These are phyloP conservation scores for Naematelia encephala DNA, from an alignment of 768 basidiomycete genomes.

Conservation along the genomic window DNA sequence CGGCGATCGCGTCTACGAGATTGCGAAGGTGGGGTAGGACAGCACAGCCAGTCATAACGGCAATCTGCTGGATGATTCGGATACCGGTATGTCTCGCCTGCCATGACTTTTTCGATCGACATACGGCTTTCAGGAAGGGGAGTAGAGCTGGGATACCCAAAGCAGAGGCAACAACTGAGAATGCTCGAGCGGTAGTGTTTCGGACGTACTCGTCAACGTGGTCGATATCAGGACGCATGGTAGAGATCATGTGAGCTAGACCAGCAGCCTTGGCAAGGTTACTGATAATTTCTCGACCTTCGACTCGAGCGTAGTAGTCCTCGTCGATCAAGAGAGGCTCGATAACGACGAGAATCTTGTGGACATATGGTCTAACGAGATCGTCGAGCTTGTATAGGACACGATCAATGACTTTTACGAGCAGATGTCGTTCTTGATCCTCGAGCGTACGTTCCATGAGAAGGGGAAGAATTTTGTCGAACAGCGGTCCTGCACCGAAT, in stretches of 20 bases:
- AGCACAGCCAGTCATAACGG: conserved; percentile 99
- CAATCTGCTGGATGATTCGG: conserved; percentile 98
- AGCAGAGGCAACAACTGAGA: conserved; percentile 97
- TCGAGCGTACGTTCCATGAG: conserved; percentile 83
- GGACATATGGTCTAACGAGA: conserved; percentile 95
- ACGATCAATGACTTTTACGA: conserved; percentile 98
- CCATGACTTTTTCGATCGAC: conserved; percentile 99
- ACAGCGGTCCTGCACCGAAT: conserved; percentile 94
- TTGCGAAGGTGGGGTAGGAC: conserved; percentile 95
- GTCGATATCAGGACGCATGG: conserved; percentile 99
- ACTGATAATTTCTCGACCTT: conserved; percentile 98
- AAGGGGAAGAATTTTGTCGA: conserved; percentile 96
- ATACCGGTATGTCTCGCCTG: conserved; percentile 99
- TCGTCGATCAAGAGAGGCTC: conserved; percentile 98
- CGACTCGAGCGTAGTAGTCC: conserved; percentile 76
- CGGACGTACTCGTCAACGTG: conserved; percentile 99
- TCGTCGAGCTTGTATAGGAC: conserved; percentile 99
- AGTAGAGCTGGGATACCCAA: conserved; percentile 96
- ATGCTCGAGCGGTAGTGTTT: conserved; percentile 97
- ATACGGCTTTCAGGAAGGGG: conserved; percentile 97
- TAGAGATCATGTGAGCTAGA: conserved; percentile 99
- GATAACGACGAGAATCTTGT: conserved; percentile 99
- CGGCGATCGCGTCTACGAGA: conserved; percentile 91
- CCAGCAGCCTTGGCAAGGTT: conserved; percentile 98
- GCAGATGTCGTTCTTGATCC: conserved; percentile 94